Conservation (phyloP, 1,284 basidiomycete species). For the Moesziomyces sp. region DNA sequence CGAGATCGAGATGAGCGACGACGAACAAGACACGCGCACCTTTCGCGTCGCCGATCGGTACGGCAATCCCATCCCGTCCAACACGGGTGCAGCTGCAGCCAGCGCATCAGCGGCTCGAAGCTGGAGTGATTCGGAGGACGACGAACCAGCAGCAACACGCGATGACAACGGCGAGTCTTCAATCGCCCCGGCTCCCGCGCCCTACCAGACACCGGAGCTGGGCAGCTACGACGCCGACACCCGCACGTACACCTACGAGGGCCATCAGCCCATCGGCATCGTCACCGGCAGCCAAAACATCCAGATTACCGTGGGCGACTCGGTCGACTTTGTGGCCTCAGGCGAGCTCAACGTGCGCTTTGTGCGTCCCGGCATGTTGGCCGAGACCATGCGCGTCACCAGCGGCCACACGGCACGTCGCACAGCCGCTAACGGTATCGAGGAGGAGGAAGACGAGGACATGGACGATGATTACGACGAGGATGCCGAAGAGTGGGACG, state of each 20-base stretch:
- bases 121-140: conserved; percentile 22
- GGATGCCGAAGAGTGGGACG: conserved; percentile 23
- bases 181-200: conserved; percentile 9
- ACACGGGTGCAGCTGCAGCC: not conserved
- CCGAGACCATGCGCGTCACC: conserved; percentile 30
- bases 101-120: conserved; percentile 1
- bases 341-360: conserved; percentile 32
- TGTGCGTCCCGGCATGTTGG: conserved; percentile 26
- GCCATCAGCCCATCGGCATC: conserved; percentile 23
- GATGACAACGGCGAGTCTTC: not conserved
- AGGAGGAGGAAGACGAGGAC: conserved; percentile 1
- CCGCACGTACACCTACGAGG: conserved; percentile 30
- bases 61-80: conserved; percentile 22
- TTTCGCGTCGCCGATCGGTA: conserved; percentile 40
- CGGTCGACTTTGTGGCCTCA: conserved; percentile 26
- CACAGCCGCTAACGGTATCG: not conserved
- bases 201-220: conserved; percentile 15
- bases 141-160: not conserved
- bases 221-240: conserved; percentile 31
- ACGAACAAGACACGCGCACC: conserved; percentile 18
- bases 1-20: conserved; percentile 31
- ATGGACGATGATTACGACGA: conserved; percentile 15
- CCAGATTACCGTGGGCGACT: conserved; percentile 21
- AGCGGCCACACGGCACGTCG: conserved; percentile 6
- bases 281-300: conserved; percentile 19